A percentile compares a stretch with the other conserved stretches of the same genome.
Conservation (phyloP, 768 basidiomycete species). For the Cyclocybe cylindracea region DNA sequence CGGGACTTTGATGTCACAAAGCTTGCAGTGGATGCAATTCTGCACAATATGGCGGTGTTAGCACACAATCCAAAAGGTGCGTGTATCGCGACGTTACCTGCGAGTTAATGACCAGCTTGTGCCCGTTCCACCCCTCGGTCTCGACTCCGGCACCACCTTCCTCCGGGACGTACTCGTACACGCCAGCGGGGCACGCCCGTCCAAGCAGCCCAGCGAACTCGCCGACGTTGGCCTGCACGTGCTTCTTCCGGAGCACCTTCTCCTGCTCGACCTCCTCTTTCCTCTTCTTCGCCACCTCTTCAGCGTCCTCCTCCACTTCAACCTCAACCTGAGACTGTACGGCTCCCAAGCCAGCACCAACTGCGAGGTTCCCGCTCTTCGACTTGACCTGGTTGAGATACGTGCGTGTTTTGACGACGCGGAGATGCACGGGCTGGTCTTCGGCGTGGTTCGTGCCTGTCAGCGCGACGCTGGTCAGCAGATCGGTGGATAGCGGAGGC, state of each 20-base stretch:
- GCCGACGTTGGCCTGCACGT: conserved; percentile 73
- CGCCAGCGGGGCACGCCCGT: conserved; percentile 89
- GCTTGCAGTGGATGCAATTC: conserved; percentile 94
- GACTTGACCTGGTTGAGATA: conserved; percentile 23
- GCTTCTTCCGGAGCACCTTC: conserved; percentile 48
- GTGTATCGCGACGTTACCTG: conserved; percentile 54
- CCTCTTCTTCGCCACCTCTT: conserved; percentile 16
- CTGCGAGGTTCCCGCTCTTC: conserved; percentile 20
- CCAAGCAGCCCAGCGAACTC: conserved; percentile 90
- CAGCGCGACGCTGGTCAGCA: conserved; percentile 86
- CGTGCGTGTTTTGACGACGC: conserved; percentile 48
- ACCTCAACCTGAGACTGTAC: conserved; percentile 25
- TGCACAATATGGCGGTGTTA: conserved; percentile 24
- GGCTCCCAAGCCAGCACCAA: conserved; percentile 30
- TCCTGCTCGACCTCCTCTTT: conserved; percentile 39
- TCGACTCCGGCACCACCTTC: conserved; percentile 25
- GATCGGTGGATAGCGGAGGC: conserved; percentile 88
- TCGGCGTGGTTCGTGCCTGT: conserved; percentile 98
- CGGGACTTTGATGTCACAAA: conserved; percentile 95
- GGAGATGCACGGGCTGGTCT: conserved; percentile 89
- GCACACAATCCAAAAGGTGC: background rate
- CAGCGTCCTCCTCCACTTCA: conserved; percentile 20
- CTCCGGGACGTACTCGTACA: conserved; percentile 92
- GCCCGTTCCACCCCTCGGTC: conserved; percentile 70
- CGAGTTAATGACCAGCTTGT: conserved; percentile 93